Base-by-base conservation (phyloP, 2,329 filamentous ascomycete species). In the Colletotrichum endophyticum region DNA sequence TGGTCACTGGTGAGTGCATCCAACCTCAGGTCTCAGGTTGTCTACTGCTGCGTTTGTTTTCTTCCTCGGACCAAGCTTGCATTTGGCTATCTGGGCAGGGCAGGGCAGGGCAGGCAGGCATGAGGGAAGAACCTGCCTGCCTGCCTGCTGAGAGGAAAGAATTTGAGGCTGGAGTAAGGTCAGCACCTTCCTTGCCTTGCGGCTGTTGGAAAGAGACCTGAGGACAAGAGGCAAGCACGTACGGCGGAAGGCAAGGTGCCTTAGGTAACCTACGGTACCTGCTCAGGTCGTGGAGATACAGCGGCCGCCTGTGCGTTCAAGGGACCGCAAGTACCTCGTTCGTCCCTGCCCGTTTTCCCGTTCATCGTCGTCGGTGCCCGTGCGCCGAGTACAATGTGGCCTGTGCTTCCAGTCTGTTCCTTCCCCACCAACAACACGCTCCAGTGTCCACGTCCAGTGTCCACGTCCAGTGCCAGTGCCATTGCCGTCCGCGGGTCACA, bases 281-380 rank as follows among this genome's bases (percentile, higher is more conserved):
- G 34, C 22, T 12, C 22, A 25, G 27, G 44, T 25, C 53, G 34
- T 73, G 34, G 49, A 70, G 44, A 64, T 70, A 76, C 64, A 73
- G 74, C 74, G 74, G 74, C 70, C 74, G 74, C 74, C 71, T 56
- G 70, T 76, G 66, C 70, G 71, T 69, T 36, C 27, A 76, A 30
- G 59, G 32, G 66, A 68, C 39, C 19, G 32, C 70, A 76, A 62
- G 73, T 76, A 73, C 32, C 36, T 32, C 59, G 30, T 63, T 32
- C 30, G 30, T 36, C 30, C 59, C 59, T 63, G 59, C 19, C 57
- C 27, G 6, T 62, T 62, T n/a, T 32, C 30, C 28, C 19, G 27
- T 22, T 22, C 59, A 62, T 62, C 11, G 27, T 32, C 27, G 12
- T 62, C 59, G 16, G n/a, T 34, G 27, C 22, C 59, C 30, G 28